Base-by-base conservation (phyloP, 495 filamentous ascomycete genomes). In the Hypoxylon perforatum region DNA sequence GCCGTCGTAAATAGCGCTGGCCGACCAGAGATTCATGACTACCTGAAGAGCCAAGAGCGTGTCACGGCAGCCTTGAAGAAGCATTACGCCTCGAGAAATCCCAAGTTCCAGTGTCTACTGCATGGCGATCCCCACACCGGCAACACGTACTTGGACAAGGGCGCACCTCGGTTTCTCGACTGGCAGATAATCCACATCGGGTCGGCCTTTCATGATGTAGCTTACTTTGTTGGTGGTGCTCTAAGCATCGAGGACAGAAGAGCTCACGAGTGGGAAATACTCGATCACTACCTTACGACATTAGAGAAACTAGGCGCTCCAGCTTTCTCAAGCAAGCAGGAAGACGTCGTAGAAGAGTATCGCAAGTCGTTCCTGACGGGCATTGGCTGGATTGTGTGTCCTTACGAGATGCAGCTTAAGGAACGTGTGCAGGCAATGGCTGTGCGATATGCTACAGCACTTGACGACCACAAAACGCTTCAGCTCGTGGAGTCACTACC, bases 181-280 rank as follows among this genome's bases (percentile, higher is more conserved):
- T 74, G 72, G 72, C 69, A 68, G n/a, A 55, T 65, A 6, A 65
- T 73, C 21, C 72, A 74, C 45, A 70, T 74, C 38, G 70, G 62
- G 6, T 73, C 72, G 6, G 69, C 66, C 15, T 74, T 74, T 19
- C 72, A 74, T 23, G 72, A 74, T 23, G 52, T 74, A 5, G 70
- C 71, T n/a, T 74, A 74, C 14, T 65, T 67, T 39, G 59, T 74
- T 48, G 65, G 62, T 15, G 47, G 69, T 3, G 71, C 66, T 46
- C 33, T 74, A n/a, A 61, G 86, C 83, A 71, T 89, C 85, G 28
- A 90, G 85, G 63, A 89, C 84, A 77, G 92, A 86, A 11, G 91
- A 82, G 3, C 85, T 84, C 62, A 92, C 81, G 63, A 93, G 78
- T 69, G 91, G 89, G 66, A 92, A 66, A 30, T 87, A 83, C 42